Evolutionary conservation across 345 rosid genomes (phyloP).

Genomic region (Chamaenerion angustifolium): DNA sequence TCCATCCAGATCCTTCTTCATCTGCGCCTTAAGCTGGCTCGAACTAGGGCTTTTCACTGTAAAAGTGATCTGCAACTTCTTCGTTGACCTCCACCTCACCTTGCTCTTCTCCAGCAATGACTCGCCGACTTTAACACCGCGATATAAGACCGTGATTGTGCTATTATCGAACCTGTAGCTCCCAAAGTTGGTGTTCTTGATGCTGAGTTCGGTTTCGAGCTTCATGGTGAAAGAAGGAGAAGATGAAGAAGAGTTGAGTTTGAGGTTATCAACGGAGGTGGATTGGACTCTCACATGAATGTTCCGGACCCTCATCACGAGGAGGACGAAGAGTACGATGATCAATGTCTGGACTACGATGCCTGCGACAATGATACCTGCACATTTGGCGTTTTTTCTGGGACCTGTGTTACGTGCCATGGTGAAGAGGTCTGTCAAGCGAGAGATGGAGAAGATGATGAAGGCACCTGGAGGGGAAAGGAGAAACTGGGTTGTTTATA

Average conservation of each 20-base stretch:
- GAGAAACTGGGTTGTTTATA: no score
- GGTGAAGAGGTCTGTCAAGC: neutral
- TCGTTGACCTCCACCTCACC: conserved; percentile 10
- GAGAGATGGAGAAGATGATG: no score
- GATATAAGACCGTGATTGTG: conserved; percentile 9
- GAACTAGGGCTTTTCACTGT: conserved; percentile 2
- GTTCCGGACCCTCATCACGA: conserved; percentile 7
- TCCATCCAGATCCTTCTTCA: conserved; percentile 5
- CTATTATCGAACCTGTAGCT: conserved; percentile 11
- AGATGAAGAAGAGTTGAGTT: neutral
- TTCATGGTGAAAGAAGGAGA: conserved; percentile 10
- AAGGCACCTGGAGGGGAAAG: no score
- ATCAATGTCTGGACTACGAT: conserved; percentile 5
- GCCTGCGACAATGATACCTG: neutral
- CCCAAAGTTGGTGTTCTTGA: conserved; percentile 23
- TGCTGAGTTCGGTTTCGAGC: conserved; percentile 8
- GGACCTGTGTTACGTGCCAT: neutral
- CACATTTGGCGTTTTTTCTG: neutral
- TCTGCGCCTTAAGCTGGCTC: neutral
- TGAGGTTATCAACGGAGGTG: conserved; percentile 4
- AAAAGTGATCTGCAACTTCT: conserved; percentile 7
- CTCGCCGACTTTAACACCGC: conserved; percentile 10
- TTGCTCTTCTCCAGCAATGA: conserved; percentile 8
- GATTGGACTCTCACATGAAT: conserved; percentile 3
- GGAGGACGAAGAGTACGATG: conserved; percentile 10